These are phyloP conservation scores for Laburnicola sp. DNA, from an alignment of 2,329 filamentous ascomycete genomes.

Conservation along the genomic window DNA sequence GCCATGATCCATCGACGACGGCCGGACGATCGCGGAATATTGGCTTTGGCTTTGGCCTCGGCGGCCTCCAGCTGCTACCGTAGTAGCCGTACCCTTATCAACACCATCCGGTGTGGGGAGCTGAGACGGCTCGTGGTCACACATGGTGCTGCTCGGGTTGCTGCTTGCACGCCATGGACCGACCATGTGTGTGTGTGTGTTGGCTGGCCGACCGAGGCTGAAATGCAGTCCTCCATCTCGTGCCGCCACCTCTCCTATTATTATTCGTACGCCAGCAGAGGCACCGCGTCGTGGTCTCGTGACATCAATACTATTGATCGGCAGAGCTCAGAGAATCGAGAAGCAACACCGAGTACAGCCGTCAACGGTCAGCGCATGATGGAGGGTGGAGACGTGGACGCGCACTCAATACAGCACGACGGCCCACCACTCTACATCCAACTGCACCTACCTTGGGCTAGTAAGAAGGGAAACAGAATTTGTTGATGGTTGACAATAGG, in stretches of 20 bases:
- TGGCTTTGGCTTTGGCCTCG: conserved; percentile 1
- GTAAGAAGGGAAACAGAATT: no score
- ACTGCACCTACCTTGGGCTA: no score
- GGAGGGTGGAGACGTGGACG: no score
- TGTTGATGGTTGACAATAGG: background rate
- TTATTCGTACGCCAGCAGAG: background rate
- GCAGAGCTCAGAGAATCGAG: conserved; percentile 21
- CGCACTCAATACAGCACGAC: no score
- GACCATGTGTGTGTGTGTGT: no score
- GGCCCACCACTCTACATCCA: no score
- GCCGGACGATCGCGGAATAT: no score
- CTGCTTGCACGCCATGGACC: no score
- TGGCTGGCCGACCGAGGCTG: background rate
- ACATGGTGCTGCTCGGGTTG: no score
- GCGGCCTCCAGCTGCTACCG: background rate
- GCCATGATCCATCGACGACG: conserved; percentile 7
- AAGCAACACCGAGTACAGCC: conserved; percentile 9
- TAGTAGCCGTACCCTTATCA: no score
- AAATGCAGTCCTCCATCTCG: background rate
- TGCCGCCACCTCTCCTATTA: conserved; percentile 1
- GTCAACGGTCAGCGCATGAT: background rate
- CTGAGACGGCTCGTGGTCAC: no score
- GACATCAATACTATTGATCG: conserved; percentile 7
- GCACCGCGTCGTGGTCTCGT: background rate
- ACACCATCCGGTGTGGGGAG: no score